Base-by-base conservation (phyloP, 306 rosid species). In the Gastrolobium bilobum region DNA sequence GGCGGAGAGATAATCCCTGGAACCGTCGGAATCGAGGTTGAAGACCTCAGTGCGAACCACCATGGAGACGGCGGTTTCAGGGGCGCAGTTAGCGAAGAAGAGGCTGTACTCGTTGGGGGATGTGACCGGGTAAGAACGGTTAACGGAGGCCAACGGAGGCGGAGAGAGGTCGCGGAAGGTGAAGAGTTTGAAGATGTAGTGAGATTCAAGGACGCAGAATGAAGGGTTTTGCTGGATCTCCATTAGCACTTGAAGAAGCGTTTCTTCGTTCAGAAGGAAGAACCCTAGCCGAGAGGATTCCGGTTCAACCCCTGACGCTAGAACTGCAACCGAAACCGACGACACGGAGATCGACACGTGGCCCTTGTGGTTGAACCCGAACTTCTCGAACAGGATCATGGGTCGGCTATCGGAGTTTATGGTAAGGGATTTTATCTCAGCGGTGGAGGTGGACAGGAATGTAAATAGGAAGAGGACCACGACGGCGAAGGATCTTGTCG, bases 371-470 rank as follows among this genome's bases (percentile, higher is more conserved):
- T 97, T 94, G 94, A 92, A 94, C 0, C 98, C 97, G 81, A 94
- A 94, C 73, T 94, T 92, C 89, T 88, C 97, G 87, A 94, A 92
- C 26, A 89, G 89, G 78, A 94, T 94, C 97, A 94, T 94, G 31
- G 92, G 78, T 0, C 98, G 92, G 43, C 78, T 61, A 80, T 94
- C 98, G 84, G 92, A 76, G 63, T 63, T 73, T 51, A 94, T 90
- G 40, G 87, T 82, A 1, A 94, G 94, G 88, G 88, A 83, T 76
- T 88, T 94, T 77, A 91, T 94, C 91, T 94, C 98, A 10, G 91
- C 97, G 52, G 83, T n/a, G 76, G 97, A 10, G 50, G 72, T 81
- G 39, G 39, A 10, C 67, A 86, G 29, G 61, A 75, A 30, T 74
- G 68, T 10, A 75, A 76, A 3, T 64, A 83, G 0, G 78, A 83